Percentiles rank a stretch among this genome's conserved stretches.
These are phyloP conservation scores for Aspergillus baeticus DNA, from an alignment of 495 filamentous ascomycete genomes.

Conservation along the genomic window DNA sequence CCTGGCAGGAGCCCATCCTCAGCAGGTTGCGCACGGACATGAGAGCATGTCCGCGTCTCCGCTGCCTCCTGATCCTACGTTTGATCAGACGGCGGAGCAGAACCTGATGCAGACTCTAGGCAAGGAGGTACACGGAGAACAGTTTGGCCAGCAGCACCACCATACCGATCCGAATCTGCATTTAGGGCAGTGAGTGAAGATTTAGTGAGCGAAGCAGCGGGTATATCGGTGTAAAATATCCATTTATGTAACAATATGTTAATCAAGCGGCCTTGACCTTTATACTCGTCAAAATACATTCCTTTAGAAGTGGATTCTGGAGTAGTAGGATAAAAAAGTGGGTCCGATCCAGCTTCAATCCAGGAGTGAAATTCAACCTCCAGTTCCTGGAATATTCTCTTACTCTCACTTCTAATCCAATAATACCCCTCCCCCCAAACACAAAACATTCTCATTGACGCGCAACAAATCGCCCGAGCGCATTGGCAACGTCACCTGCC, in stretches of 20 bases:
- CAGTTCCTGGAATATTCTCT: neutral
- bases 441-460: neutral
- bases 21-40: conserved; percentile 35
- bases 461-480: neutral
- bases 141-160: conserved; percentile 35
- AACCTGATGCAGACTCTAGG: conserved; percentile 50
- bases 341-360: neutral
- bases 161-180: conserved; percentile 37
- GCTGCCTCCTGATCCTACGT: conserved; percentile 39
- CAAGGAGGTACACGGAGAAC: conserved; percentile 47
- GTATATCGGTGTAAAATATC: neutral
- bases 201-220: neutral
- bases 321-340: conserved; percentile 2
- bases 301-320: neutral
- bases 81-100: conserved; percentile 48
- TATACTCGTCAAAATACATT: neutral
- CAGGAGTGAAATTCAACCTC: neutral
- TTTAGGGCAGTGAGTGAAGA: conserved; percentile 31
- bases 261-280: neutral
- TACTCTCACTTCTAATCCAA: neutral
- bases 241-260: conserved; percentile 8
- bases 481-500: neutral
- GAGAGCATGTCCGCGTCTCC: conserved; percentile 49
- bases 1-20: conserved; percentile 48
- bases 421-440: neutral